Evolutionary conservation across 2,329 filamentous ascomycete species (phyloP).

Genomic region (Paraphoma chrysanthemicola): DNA sequence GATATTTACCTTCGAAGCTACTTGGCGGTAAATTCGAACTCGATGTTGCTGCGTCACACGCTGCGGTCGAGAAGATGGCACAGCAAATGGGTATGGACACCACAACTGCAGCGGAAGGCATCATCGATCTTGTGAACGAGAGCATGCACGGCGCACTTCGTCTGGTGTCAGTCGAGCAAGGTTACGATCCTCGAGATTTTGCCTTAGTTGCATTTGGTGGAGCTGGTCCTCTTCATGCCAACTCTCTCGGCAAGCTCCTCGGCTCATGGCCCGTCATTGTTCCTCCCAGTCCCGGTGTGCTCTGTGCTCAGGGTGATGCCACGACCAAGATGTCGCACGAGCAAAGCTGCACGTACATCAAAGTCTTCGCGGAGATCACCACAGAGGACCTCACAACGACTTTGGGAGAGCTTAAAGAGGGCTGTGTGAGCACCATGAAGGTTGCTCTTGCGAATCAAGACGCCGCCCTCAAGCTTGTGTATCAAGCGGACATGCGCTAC

Average conservation of each 20-base stretch:
- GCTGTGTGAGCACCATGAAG: slow-evolving; percentile 49
- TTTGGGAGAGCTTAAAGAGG: slow-evolving; percentile 46
- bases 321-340: slow-evolving; percentile 59
- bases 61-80: slow-evolving; percentile 53
- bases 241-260: slow-evolving; percentile 58
- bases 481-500: slow-evolving; percentile 57
- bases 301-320: slow-evolving; percentile 59
- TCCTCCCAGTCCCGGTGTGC: slow-evolving; percentile 57
- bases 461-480: slow-evolving; percentile 42
- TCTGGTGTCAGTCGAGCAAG: slow-evolving; percentile 60
- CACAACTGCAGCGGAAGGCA: slow-evolving; percentile 55
- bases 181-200: slow-evolving; percentile 59
- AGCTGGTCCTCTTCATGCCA: slow-evolving; percentile 60
- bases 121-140: slow-evolving; percentile 59
- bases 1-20: slow-evolving; percentile 56
- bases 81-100: slow-evolving; percentile 55
- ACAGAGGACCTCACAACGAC: slow-evolving; percentile 41
- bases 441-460: slow-evolving; percentile 43
- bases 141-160: slow-evolving; percentile 60
- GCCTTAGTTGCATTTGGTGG: slow-evolving; percentile 60
- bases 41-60: slow-evolving; percentile 51
- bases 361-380: slow-evolving; percentile 47
- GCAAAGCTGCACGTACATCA: slow-evolving; percentile 56
- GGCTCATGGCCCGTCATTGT: slow-evolving; percentile 62
- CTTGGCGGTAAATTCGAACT: slow-evolving; percentile 56